phyloP scores from a whole-genome alignment of 2,329 filamentous ascomycete species.

The Cyphellophora attinorum region DNA sequence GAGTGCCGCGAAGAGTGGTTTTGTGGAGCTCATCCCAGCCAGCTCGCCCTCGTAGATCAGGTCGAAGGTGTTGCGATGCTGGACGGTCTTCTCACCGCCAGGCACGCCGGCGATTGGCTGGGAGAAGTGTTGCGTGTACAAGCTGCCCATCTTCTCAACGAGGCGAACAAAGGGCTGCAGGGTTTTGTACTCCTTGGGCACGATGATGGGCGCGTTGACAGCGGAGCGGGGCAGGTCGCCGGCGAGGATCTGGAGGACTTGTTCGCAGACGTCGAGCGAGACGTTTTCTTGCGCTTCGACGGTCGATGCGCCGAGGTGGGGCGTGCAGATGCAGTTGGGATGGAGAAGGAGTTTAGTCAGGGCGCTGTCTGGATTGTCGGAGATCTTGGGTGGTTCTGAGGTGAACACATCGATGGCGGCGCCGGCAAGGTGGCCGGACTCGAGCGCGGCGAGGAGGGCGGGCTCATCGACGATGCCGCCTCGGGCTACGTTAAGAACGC shows the following conservation, averaged over 20 bases:
- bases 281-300: constrained; percentile 79
- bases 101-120: constrained; percentile 16
- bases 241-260: constrained; percentile 63
- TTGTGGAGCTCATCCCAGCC: constrained; percentile 61
- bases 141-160: constrained; percentile 66
- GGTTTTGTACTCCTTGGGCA: constrained; percentile 70
- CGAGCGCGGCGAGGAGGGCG: constrained; percentile 60
- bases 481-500: constrained; percentile 69
- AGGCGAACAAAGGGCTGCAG: constrained; percentile 67
- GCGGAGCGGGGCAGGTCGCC: constrained; percentile 66
- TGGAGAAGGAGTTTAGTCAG: constrained; percentile 58
- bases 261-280: constrained; percentile 70
- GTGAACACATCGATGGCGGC: constrained; percentile 76
- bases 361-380: constrained; percentile 45
- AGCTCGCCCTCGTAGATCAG: constrained; percentile 69
- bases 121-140: constrained; percentile 69
- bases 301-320: constrained; percentile 70
- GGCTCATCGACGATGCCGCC: constrained; percentile 73
- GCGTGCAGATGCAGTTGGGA: constrained; percentile 64
- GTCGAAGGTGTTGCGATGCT: constrained; percentile 60
- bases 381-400: constrained; percentile 54
- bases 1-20: constrained; percentile 67
- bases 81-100: constrained; percentile 11
- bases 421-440: constrained; percentile 62
- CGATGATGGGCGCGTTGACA: constrained; percentile 72